Evolutionary conservation across 306 rosid genomes (phyloP).

Genomic region (Pueraria montana): DNA sequence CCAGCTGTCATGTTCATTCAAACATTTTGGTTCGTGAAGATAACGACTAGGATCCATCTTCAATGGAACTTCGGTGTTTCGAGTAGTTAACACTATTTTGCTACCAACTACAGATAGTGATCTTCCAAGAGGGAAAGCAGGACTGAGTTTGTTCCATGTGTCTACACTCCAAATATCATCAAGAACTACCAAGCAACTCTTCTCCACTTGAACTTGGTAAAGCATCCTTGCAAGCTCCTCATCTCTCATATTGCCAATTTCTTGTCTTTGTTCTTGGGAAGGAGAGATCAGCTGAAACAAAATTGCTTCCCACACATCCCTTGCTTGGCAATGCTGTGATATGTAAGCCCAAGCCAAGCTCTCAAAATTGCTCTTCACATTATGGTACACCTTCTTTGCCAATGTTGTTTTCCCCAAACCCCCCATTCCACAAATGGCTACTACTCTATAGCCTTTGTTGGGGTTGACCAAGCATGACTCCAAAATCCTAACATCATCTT

Average conservation of each 20-base stretch:
- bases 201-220: conserved; percentile 53
- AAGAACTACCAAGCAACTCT: conserved; percentile 64
- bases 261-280: conserved; percentile 50
- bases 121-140: conserved; percentile 56
- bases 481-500: conserved; percentile 49
- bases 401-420: conserved; percentile 73
- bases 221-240: conserved; percentile 59
- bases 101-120: conserved; percentile 49
- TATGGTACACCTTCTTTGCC: conserved; percentile 60
- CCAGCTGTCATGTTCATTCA: conserved; percentile 55
- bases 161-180: conserved; percentile 68
- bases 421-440: conserved; percentile 72
- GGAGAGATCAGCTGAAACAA: conserved; percentile 52
- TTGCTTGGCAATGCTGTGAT: conserved; percentile 66
- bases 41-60: conserved; percentile 50
- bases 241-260: conserved; percentile 41
- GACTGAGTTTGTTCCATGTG: conserved; percentile 54
- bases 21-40: conserved; percentile 52
- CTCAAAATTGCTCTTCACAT: conserved; percentile 50
- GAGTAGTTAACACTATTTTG: conserved; percentile 63
- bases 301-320: conserved; percentile 66
- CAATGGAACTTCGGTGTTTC: conserved; percentile 53
- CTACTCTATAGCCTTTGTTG: conserved; percentile 41
- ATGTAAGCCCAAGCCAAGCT: conserved; percentile 66
- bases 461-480: conserved; percentile 47